Base-by-base conservation (phyloP, 2,329 filamentous ascomycete species). In the Colletotrichum somersetense region DNA sequence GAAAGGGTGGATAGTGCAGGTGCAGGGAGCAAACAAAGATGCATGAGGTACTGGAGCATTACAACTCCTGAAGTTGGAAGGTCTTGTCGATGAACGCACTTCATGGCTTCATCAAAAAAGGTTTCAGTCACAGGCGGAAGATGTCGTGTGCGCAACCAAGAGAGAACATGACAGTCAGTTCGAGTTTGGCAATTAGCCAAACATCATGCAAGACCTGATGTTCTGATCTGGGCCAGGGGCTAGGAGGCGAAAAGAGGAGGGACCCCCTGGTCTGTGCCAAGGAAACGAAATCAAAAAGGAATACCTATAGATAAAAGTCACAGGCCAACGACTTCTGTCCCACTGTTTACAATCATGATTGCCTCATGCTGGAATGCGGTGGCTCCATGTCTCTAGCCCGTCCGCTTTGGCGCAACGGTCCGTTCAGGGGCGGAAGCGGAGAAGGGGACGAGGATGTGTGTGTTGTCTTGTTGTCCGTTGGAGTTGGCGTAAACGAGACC, bases 321-420 rank as follows among this genome's bases (percentile, higher is more conserved):
- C 18, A 30, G 16, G 3, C 16, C 30, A 38, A 18, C 7, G 38
- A 38, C 14, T 52, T 44, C 16, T 8, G 20, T 38, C 44, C 59
- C 30, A 33, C 7, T 52, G 53, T 59, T 59, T 40, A 38, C 50
- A 50, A 48, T 26, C 48, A 38, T 48, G 16, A 16, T 56, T 63
- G 66, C 56, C 66, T 65, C 53, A 58, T 26, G 18, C 52, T 44
- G 35, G 30, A 46, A 59, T 66, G 55, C 48, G 40, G 38, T 42
- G 38, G n/a, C 48, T 3, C 46, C 26, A 46, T 12, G 10, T 38
- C 33, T 26, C 62, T 12, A 18, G 38, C 50, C 53, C 6, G n/a
- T n/a, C 61, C 30, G 44, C 61, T 70, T 70, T 38, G 18, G 46
- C 62, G 44, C 44, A 59, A 59, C 55, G 67, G 56, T 44, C 44